Base-by-base conservation (phyloP, 2,329 filamentous ascomycete genomes). In the Venturia pyrina region DNA sequence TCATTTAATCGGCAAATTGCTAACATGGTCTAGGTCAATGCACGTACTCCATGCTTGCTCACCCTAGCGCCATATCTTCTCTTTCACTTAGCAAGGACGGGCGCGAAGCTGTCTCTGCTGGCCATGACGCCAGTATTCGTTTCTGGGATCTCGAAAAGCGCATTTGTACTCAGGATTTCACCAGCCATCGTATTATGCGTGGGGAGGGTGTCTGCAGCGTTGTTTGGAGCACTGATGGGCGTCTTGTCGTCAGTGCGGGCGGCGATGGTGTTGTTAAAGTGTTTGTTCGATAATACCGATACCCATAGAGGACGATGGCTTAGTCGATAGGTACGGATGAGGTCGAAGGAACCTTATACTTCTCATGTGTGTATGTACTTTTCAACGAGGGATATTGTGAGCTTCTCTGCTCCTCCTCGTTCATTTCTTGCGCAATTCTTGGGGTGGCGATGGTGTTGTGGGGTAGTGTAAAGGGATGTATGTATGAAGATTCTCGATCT, bases 141-240 rank as follows among this genome's bases (percentile, higher is more conserved):
- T 97, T 99, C 83, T 99, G 95, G 95, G 93, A 90, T 40, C 83
- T 99, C 28, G 95, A 99, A 77, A 99, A 96, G 80, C 87, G 95
- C 63, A 89, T 89, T 59, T 99, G 95, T 79, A 95, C 90, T 5
- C 95, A 99, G 76, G 95, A 98, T 75, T 91, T 99, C 71, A 96
- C 92, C 2, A 91, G 87, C 68, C 93, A 98, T 77, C 87, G 95
- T 50, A 85, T 96, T 69, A 97, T 98, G 93, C 87, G 95, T 63
- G 95, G 93, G 62, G 95, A 99, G 75, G 95, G 95, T 28, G 91
- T 98, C 8, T 98, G 93, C 77, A 86, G 89, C 19, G 93, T 96
- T 5, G 90, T 95, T 21, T 99, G 95, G 95, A 96, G 92, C 74
- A 89, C 92, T 72, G 95, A 99, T 74, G 93, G 93, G 43, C 86